Evolutionary conservation across 495 filamentous ascomycete genomes (phyloP), one percentile per base, ranked within the genome.

Genomic region (Lentithecium fluviatile): DNA sequence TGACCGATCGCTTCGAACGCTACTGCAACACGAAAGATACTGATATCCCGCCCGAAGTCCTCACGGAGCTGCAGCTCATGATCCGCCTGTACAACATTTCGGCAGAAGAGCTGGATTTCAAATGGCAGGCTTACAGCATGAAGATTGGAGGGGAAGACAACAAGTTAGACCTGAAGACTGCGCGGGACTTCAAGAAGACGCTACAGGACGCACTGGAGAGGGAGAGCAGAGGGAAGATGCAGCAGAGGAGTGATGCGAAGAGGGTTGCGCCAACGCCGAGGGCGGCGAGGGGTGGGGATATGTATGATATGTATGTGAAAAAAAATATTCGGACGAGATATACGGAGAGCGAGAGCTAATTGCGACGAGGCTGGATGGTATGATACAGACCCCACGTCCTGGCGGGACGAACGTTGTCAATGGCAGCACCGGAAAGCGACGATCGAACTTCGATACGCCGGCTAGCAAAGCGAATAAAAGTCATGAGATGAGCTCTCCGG

Each of bases 51-150:
- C 77, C 85, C 53, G 90, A 95, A 73, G 79, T 96, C 47, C 74
- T 88, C 38, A 75, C 79, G 20, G 93, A 96, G 73, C 77, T 98
- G 40, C 81, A 85, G 67, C 91, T 88, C 25, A 95, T 96, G 64
- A 81, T 94, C 72, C 85, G 86, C 50, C 76, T 97, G 17, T 89
- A 96, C 73, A 80, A 81, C 19, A 80, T 96, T 56, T 77, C 81
- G 26, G 78, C 82, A 24, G 82, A 96, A 69, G 93, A 98, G 66
- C 79, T 97, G 17, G 96, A 88, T 71, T 97, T 85, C 82, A 96
- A 97, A 82, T 98, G 94, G 94, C 93, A 98, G 68, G 90, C 90
- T 0, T 97, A 96, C 78, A 88, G 85, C 70, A 87, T 98, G 65
- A 96, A 92, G 76, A 94, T 97, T 88, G 84, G 84, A 5, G 67